Conservation (phyloP, 2,329 filamentous ascomycete species). For the Hysterium pulicare region DNA sequence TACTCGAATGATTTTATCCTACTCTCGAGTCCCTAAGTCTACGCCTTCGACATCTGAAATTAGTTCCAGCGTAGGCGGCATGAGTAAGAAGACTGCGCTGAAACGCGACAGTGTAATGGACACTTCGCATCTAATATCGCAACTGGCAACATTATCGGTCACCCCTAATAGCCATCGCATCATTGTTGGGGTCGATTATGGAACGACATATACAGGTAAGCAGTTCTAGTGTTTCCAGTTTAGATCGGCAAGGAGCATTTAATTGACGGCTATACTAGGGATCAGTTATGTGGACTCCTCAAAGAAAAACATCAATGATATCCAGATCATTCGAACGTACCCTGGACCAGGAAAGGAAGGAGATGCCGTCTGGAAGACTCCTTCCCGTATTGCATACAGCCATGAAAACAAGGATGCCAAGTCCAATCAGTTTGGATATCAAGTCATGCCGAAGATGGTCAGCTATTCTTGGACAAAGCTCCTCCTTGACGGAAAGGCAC, state of each 20-base stretch:
- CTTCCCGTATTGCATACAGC: constrained; percentile 7
- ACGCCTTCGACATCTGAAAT: too few species aligned
- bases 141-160: background rate
- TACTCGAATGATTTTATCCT: too few species aligned
- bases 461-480: constrained; percentile 15
- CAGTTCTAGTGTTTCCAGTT: too few species aligned
- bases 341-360: background rate
- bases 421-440: constrained; percentile 6
- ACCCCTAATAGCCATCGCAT: constrained; percentile 1
- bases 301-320: constrained; percentile 2
- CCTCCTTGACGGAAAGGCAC: constrained; percentile 8
- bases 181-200: constrained; percentile 10
- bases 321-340: constrained; percentile 5
- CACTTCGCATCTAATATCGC: too few species aligned
- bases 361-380: constrained; percentile 5
- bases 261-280: background rate
- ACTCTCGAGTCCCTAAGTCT: too few species aligned
- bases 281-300: constrained; percentile 6
- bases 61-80: too few species aligned
- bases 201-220: constrained; percentile 10
- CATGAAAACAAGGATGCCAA: constrained; percentile 2
- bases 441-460: constrained; percentile 9
- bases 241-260: background rate
- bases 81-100: too few species aligned
- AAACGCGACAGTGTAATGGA: too few species aligned